These are phyloP conservation scores for Glycine tomentella DNA, from an alignment of 306 rosid species.

Conservation along the genomic window DNA sequence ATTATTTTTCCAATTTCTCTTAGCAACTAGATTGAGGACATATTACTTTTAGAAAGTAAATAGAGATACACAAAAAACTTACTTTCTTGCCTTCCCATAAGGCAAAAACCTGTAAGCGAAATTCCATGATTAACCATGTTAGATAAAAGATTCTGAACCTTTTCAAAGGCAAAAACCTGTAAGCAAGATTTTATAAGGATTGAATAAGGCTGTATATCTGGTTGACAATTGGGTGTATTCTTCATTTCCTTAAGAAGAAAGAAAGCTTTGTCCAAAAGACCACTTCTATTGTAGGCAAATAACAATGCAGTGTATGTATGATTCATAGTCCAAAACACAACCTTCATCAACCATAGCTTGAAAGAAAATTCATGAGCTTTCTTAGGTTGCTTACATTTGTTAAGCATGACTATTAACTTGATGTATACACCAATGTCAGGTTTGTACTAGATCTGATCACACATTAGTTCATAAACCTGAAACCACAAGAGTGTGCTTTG, in stretches of 20 bases:
- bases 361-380: too few species aligned
- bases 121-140: constrained; percentile 77
- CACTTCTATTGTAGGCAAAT: too few species aligned
- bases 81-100: constrained; percentile 68
- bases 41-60: constrained; percentile 20
- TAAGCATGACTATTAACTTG: too few species aligned
- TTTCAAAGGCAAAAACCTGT: constrained; percentile 74
- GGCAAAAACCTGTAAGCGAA: too few species aligned
- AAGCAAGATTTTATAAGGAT: constrained; percentile 88
- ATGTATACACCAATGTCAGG: too few species aligned
- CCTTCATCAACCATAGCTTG: too few species aligned
- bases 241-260: constrained; percentile 81
- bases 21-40: constrained; percentile 50
- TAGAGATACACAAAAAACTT: constrained; percentile 43
- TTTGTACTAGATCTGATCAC: too few species aligned
- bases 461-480: constrained; percentile 93
- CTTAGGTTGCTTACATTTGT: too few species aligned
- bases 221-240: constrained; percentile 71
- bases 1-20: constrained; percentile 23
- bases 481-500: constrained; percentile 40
- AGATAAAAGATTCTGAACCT: constrained; percentile 73
- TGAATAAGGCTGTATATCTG: constrained; percentile 90
- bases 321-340: too few species aligned
- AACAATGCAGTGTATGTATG: too few species aligned
- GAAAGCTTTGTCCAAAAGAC: too few species aligned